Evolutionary conservation across 805 yeast genomes (phyloP).

Genomic region (Ogataea chonburiensis): DNA sequence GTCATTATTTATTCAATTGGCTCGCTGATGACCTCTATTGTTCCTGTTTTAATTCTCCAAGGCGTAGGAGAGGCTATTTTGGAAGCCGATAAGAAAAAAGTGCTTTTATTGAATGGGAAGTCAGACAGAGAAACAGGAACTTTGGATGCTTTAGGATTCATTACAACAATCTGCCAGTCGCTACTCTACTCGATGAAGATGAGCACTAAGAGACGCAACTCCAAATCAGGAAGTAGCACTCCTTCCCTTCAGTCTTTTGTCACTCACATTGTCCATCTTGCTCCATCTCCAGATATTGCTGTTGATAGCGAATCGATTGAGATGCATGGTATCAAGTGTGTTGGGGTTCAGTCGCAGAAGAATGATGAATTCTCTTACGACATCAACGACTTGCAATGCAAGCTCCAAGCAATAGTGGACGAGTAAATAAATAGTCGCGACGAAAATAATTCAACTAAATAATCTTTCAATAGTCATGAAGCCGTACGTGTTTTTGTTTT

Average conservation of each 20-base stretch:
- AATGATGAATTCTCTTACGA: conserved; percentile 38
- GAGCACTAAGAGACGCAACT: conserved; percentile 12
- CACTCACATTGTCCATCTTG: conserved; percentile 62
- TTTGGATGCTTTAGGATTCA: conserved; percentile 58
- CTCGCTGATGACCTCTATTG: conserved; percentile 80
- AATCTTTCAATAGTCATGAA: conserved; percentile 2
- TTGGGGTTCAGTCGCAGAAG: conserved; percentile 35
- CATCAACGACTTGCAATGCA: conserved; percentile 37
- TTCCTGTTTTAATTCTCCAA: conserved; percentile 72
- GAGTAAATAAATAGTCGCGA: conserved; percentile 11
- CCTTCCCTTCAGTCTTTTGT: conserved; percentile 40
- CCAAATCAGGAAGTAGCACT: conserved; percentile 33
- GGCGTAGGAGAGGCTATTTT: conserved; percentile 68
- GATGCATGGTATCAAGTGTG: conserved; percentile 46
- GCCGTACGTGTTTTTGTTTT: neutral
- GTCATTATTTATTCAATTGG: conserved; percentile 79
- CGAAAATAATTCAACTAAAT: conserved; percentile 2
- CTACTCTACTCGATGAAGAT: conserved; percentile 48
- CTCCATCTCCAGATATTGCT: conserved; percentile 44
- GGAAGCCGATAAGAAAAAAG: conserved; percentile 36
- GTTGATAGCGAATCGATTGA: conserved; percentile 46
- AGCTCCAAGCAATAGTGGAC: conserved; percentile 9
- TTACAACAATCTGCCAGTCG: conserved; percentile 54
- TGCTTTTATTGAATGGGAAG: conserved; percentile 70
- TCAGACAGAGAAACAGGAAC: conserved; percentile 79